Conservation (phyloP, 2,329 filamentous ascomycete species). For the Trichophyton equinum region DNA sequence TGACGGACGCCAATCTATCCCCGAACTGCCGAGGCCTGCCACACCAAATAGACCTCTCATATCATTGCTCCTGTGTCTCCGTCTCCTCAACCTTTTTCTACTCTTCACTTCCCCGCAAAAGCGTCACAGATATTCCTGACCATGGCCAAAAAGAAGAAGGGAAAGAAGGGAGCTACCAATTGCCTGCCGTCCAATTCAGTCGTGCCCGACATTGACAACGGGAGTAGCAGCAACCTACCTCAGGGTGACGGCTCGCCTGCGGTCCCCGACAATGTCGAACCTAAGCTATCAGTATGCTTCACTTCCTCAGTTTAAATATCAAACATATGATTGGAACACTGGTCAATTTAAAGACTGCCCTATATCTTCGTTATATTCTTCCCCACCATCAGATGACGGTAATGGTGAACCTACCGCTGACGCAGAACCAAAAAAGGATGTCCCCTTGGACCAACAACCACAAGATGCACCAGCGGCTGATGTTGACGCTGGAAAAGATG, state of each 20-base stretch:
- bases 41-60: slow-evolving; percentile 12
- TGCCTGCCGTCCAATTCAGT: slow-evolving; percentile 19
- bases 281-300: slow-evolving; percentile 32
- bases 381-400: slow-evolving; percentile 25
- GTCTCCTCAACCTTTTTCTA: slow-evolving; percentile 6
- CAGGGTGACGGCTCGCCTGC: slow-evolving; percentile 21
- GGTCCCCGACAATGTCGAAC: slow-evolving; percentile 25
- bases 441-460: slow-evolving; percentile 14
- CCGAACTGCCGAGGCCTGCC: slow-evolving; percentile 11
- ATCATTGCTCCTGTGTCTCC: slow-evolving; percentile 6
- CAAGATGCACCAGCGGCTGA: slow-evolving; percentile 5
- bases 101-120: slow-evolving; percentile 1
- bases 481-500: background rate
- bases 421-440: slow-evolving; percentile 22
- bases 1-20: background rate
- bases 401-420: slow-evolving; percentile 26
- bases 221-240: slow-evolving; percentile 20
- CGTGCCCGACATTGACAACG: slow-evolving; percentile 9
- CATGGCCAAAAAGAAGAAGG: slow-evolving; percentile 26
- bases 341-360: slow-evolving; percentile 27
- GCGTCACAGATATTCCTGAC: background rate
- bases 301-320: slow-evolving; percentile 32
- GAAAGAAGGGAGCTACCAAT: slow-evolving; percentile 28
- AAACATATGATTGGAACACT: slow-evolving; percentile 30
- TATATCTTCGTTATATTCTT: slow-evolving; percentile 22